A percentile compares a stretch with the other conserved stretches of the same genome.
These are phyloP conservation scores for Daedalea quercina DNA, from an alignment of 768 basidiomycete species.

Conservation along the genomic window DNA sequence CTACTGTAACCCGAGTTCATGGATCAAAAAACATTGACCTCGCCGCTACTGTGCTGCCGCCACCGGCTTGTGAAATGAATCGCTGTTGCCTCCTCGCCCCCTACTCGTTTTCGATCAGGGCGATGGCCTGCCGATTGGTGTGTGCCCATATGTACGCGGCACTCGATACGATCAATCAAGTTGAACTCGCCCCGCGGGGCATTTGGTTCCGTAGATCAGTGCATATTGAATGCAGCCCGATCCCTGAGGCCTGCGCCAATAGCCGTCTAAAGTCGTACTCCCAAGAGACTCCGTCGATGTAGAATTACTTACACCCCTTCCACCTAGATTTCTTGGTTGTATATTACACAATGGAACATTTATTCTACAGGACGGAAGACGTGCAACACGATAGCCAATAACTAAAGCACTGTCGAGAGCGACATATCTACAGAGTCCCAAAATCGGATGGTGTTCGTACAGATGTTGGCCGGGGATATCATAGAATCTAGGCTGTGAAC, in stretches of 20 bases:
- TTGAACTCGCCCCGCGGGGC: not conserved
- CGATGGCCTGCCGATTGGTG: too few relatives aligned
- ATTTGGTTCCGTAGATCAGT: too few relatives aligned
- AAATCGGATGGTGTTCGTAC: slow-evolving; percentile 7
- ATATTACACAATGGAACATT: slow-evolving; percentile 1
- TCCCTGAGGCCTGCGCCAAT: too few relatives aligned
- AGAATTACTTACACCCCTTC: not conserved
- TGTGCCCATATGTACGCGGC: not conserved
- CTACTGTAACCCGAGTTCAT: not conserved
- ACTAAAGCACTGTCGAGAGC: slow-evolving; percentile 2
- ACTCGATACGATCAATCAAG: not conserved
- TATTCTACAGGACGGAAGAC: slow-evolving; percentile 4
- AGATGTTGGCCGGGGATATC: not conserved
- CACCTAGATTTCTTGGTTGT: not conserved
- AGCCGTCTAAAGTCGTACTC: too few relatives aligned
- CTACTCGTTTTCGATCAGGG: not conserved
- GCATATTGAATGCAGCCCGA: too few relatives aligned
- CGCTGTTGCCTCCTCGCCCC: not conserved
- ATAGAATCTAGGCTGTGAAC: slow-evolving; percentile 2
- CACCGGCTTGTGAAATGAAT: too few relatives aligned
- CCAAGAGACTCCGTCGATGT: not conserved
- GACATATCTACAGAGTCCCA: slow-evolving; percentile 4
- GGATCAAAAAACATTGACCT: not conserved
- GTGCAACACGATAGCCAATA: slow-evolving; percentile 7
- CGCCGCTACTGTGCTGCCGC: too few relatives aligned